phyloP scores from a whole-genome alignment of 2,329 filamentous ascomycete species.

The Zymoseptoria pseudotritici region DNA sequence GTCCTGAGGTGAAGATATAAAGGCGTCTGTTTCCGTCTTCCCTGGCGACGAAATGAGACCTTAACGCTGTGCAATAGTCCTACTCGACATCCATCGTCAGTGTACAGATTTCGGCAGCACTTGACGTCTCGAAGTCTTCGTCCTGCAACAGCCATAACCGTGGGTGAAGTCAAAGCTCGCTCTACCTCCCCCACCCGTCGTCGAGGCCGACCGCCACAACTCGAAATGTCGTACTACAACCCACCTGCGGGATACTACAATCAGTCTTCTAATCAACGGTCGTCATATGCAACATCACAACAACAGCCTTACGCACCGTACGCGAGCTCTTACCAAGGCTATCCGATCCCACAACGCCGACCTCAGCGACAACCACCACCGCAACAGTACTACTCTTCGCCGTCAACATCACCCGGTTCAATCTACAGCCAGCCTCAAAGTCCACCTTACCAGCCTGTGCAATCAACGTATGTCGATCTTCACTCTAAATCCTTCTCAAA shows the following conservation, averaged over 20 bases:
- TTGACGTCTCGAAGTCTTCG: not conserved
- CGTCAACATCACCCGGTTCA: not conserved
- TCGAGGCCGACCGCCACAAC: not conserved
- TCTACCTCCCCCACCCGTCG: not conserved
- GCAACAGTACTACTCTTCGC: not conserved
- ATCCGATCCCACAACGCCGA: not conserved
- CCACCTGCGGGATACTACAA: not conserved
- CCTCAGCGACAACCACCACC: not conserved
- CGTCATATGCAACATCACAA: not conserved
- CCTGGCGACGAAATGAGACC: not conserved
- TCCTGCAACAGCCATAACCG: not conserved
- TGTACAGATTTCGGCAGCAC: not conserved
- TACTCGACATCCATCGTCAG: not conserved
- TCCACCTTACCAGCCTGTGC: not conserved
- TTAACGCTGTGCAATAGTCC: not conserved
- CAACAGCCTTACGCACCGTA: not conserved
- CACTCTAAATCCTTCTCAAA: conserved; percentile 1
- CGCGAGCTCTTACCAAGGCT: not conserved
- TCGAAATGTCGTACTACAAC: not conserved
- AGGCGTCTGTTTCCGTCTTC: not conserved
- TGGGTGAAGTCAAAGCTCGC: not conserved
- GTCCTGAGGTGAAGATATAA: not conserved
- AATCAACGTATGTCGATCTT: not conserved
- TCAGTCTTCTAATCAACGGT: not conserved
- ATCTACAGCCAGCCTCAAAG: not conserved